phyloP scores from a whole-genome alignment of 106 monocot species.

The Acorus calamus region DNA sequence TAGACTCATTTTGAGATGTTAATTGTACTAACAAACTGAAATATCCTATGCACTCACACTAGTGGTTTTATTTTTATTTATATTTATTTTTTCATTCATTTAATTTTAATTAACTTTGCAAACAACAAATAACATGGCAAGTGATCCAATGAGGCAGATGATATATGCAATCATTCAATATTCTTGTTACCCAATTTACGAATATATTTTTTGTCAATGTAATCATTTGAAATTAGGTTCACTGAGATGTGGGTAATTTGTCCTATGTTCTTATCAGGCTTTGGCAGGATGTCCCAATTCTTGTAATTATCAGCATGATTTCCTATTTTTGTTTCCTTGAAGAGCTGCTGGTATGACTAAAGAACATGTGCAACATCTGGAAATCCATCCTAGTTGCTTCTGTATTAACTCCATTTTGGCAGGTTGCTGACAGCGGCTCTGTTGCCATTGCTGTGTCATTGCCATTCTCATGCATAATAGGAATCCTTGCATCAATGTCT shows the following conservation, averaged over 20 bases:
- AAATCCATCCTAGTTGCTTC: not conserved
- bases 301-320: constrained; percentile 39
- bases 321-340: constrained; percentile 57
- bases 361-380: not conserved
- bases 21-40: too few relatives aligned
- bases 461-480: constrained; percentile 42
- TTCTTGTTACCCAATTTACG: too few relatives aligned
- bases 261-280: constrained; percentile 8
- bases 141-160: too few relatives aligned
- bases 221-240: too few relatives aligned
- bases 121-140: too few relatives aligned
- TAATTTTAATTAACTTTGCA: too few relatives aligned
- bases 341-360: constrained; percentile 32
- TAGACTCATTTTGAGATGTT: too few relatives aligned
- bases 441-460: constrained; percentile 35
- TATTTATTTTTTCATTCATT: too few relatives aligned
- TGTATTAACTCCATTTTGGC: not conserved
- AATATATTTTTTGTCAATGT: too few relatives aligned
- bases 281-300: constrained; percentile 32
- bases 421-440: constrained; percentile 24
- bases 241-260: not conserved
- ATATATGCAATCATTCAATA: too few relatives aligned
- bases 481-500: constrained; percentile 36
- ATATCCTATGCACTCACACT: too few relatives aligned
- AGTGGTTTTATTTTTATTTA: too few relatives aligned